phyloP scores from a whole-genome alignment of 1,139 yeast species.

The Zygosaccharomyces pseudobailii region DNA sequence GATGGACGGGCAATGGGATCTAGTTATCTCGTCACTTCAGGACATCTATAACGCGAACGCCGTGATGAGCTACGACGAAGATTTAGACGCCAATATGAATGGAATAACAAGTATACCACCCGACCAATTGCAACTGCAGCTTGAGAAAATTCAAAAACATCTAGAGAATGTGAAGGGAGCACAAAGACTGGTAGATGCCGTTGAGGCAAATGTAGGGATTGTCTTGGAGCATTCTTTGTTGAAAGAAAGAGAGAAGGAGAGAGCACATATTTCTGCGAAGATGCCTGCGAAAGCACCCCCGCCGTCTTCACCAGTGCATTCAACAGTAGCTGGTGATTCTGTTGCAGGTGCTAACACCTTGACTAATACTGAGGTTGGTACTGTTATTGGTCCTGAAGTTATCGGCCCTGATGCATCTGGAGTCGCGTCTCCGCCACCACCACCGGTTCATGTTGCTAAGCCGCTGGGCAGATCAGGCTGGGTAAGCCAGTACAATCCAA shows the following conservation, averaged over 20 bases:
- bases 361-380: background rate
- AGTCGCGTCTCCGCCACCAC: background rate
- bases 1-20: constrained; percentile 60
- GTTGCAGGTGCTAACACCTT: constrained; percentile 1
- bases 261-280: background rate
- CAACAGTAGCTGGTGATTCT: background rate
- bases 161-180: constrained; percentile 55
- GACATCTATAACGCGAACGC: constrained; percentile 63
- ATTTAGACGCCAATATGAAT: constrained; percentile 34
- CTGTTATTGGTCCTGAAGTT: background rate
- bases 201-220: constrained; percentile 31
- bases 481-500: constrained; percentile 48
- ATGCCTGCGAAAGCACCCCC: background rate
- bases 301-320: background rate
- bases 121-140: constrained; percentile 40
- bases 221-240: constrained; percentile 21
- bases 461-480: constrained; percentile 32
- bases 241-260: constrained; percentile 14
- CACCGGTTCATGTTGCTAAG: constrained; percentile 4
- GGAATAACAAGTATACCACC: constrained; percentile 33
- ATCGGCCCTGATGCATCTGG: background rate
- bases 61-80: constrained; percentile 47
- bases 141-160: constrained; percentile 47
- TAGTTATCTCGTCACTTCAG: constrained; percentile 59
- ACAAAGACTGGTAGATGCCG: constrained; percentile 40